These are phyloP conservation scores for Elongisporangium prolatum DNA, from an alignment of 352 stramenopile genomes.

Conservation along the genomic window DNA sequence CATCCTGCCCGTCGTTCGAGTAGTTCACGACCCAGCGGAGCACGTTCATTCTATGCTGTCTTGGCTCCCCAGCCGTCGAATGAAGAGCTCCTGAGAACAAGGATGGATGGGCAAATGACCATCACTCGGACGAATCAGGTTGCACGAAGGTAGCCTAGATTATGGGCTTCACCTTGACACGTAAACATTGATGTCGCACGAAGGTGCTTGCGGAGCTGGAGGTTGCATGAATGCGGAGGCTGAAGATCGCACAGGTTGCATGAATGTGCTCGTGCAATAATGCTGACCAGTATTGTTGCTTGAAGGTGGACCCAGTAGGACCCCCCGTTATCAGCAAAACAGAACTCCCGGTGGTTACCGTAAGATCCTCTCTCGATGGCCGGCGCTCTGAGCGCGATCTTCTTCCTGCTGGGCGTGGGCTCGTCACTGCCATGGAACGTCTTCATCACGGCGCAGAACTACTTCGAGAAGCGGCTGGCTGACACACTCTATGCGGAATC, in stretches of 20 bases:
- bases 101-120: not conserved
- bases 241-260: not conserved
- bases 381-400: slow-evolving; percentile 22
- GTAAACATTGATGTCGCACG: slow-evolving; percentile 4
- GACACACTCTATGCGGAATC: slow-evolving; percentile 66
- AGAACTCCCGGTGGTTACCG: slow-evolving; percentile 10
- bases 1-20: slow-evolving; percentile 7
- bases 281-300: not conserved
- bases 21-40: slow-evolving; percentile 10
- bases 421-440: slow-evolving; percentile 83
- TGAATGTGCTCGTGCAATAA: not conserved
- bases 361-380: not conserved
- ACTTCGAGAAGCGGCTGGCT: slow-evolving; percentile 63
- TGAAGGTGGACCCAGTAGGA: not conserved
- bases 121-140: not conserved
- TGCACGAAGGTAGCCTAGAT: slow-evolving; percentile 4
- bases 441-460: slow-evolving; percentile 80
- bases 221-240: not conserved
- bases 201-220: slow-evolving; percentile 1
- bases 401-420: slow-evolving; percentile 77
- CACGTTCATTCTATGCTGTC: not conserved
- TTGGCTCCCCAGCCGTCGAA: slow-evolving; percentile 1
- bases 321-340: not conserved
- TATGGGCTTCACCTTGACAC: not conserved
- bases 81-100: not conserved